These are phyloP conservation scores for Carpinus fangiana DNA, from an alignment of 306 rosid genomes.

Conservation along the genomic window DNA sequence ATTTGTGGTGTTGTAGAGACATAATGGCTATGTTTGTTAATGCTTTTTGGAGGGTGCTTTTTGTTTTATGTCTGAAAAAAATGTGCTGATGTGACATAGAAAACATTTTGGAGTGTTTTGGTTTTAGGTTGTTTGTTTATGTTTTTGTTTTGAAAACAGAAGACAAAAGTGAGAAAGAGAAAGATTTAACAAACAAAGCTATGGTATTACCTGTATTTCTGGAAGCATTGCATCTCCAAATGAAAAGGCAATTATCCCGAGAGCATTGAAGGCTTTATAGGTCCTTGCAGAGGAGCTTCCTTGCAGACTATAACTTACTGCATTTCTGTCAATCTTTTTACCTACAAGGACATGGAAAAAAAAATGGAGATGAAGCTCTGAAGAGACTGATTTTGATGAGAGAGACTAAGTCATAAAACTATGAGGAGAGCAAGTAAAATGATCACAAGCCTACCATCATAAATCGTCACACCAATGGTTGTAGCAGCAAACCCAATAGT, in stretches of 20 bases:
- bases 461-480: constrained; percentile 66
- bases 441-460: constrained; percentile 47
- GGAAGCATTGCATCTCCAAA: constrained; percentile 90
- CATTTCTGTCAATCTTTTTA: constrained; percentile 58
- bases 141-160: too few relatives aligned
- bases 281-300: constrained; percentile 56
- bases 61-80: too few relatives aligned
- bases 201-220: constrained; percentile 58
- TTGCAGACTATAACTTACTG: constrained; percentile 51
- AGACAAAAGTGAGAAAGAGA: too few relatives aligned
- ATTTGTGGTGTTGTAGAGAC: background rate
- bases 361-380: constrained; percentile 5
- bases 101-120: too few relatives aligned
- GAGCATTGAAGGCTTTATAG: constrained; percentile 73
- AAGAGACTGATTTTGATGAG: background rate
- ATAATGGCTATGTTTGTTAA: background rate
- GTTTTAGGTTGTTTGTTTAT: too few relatives aligned
- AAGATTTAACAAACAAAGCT: too few relatives aligned
- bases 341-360: constrained; percentile 38
- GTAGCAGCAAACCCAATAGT: constrained; percentile 76
- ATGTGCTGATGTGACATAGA: too few relatives aligned
- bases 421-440: background rate
- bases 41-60: too few relatives aligned
- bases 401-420: background rate
- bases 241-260: constrained; percentile 69